Conservation (phyloP, 1,284 basidiomycete genomes). For the Cutaneotrichosporon dermatis region DNA sequence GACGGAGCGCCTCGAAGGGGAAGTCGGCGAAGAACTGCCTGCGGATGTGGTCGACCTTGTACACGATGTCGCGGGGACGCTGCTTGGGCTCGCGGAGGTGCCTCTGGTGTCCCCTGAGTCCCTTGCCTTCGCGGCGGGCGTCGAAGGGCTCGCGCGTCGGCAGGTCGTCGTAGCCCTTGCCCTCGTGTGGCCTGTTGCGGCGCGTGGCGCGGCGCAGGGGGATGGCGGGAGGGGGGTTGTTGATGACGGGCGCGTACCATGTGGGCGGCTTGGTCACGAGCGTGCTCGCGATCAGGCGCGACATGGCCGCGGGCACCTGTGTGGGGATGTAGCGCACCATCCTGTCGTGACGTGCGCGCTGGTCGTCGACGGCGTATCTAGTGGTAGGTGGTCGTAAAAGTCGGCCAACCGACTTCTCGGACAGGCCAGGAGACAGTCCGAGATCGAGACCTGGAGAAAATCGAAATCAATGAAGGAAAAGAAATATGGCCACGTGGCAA, state of each 20-base stretch:
- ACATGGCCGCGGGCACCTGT: constrained; percentile 83
- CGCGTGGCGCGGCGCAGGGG: constrained; percentile 66
- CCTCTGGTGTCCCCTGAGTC: constrained; percentile 1
- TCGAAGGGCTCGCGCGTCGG: constrained; percentile 7
- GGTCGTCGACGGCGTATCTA: too few species aligned
- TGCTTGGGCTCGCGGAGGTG: constrained; percentile 55
- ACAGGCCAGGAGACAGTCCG: background rate
- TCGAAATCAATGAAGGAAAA: constrained; percentile 3
- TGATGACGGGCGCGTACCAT: constrained; percentile 81
- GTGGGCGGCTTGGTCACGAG: constrained; percentile 67
- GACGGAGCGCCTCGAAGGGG: constrained; percentile 89
- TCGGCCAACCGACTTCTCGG: constrained; percentile 8
- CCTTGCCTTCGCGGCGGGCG: constrained; percentile 1
- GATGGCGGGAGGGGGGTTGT: constrained; percentile 79
- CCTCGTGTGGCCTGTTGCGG: constrained; percentile 49
- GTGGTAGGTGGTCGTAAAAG: constrained; percentile 10
- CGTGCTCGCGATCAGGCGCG: constrained; percentile 70
- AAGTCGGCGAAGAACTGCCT: constrained; percentile 92
- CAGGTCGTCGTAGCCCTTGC: constrained; percentile 23
- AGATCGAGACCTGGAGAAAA: background rate
- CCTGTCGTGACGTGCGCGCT: constrained; percentile 2
- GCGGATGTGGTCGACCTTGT: constrained; percentile 79
- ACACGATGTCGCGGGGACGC: constrained; percentile 64
- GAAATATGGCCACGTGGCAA: constrained; percentile 11
- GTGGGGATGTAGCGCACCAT: constrained; percentile 81